Percentiles rank a stretch among this genome's conserved stretches.
Conservation (phyloP, 345 rosid genomes). For the Reutealis trisperma region DNA sequence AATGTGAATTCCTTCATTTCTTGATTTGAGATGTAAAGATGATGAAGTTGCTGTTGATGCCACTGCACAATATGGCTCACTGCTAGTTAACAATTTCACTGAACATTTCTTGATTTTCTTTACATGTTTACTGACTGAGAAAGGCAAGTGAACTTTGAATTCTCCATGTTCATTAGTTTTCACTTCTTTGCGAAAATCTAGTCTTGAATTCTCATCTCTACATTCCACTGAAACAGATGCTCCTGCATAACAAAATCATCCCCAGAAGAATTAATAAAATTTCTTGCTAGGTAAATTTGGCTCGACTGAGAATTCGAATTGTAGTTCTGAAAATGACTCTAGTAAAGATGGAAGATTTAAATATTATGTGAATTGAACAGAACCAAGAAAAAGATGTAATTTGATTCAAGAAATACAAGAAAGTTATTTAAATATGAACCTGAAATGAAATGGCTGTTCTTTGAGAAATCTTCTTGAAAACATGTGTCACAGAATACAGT, state of each 20-base stretch:
- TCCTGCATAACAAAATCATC: conserved; percentile 44
- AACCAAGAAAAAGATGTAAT: neutral
- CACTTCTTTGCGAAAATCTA: conserved; percentile 53
- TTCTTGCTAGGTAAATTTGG: no score
- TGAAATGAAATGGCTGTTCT: conserved; percentile 69
- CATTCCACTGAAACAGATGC: conserved; percentile 82
- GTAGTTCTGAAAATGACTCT: no score
- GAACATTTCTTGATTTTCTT: conserved; percentile 68
- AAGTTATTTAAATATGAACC: conserved; percentile 34
- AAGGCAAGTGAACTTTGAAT: conserved; percentile 65
- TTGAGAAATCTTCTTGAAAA: conserved; percentile 55
- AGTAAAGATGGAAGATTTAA: no score
- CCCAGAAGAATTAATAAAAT: neutral
- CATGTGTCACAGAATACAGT: conserved; percentile 92
- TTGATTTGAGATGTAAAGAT: conserved; percentile 54
- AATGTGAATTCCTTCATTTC: conserved; percentile 48
- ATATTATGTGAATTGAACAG: neutral
- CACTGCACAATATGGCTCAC: conserved; percentile 70
- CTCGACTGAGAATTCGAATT: no score
- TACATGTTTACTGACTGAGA: conserved; percentile 64
- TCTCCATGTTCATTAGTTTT: conserved; percentile 72
- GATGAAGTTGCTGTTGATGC: conserved; percentile 71
- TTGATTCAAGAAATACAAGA: neutral
- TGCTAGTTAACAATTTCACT: conserved; percentile 63
- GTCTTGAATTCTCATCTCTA: conserved; percentile 44